Conservation (phyloP, 2,329 filamentous ascomycete genomes). For the Ceratocystis papillata region DNA sequence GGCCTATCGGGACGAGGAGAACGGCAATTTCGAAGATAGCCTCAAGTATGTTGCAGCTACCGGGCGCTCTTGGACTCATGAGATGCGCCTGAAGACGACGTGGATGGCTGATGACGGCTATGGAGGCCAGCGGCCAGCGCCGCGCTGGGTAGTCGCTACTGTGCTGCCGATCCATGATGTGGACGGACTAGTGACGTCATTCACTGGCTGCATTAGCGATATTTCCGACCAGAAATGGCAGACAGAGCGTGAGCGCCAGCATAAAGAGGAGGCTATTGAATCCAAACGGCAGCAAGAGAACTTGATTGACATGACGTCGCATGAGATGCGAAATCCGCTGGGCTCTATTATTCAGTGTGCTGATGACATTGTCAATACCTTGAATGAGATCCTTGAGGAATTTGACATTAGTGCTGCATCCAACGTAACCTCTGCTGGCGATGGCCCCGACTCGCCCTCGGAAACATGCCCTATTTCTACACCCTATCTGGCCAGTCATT, state of each 20-base stretch:
- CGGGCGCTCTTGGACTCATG: slow-evolving; percentile 37
- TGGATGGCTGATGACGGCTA: slow-evolving; percentile 39
- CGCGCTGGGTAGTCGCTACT: slow-evolving; percentile 41
- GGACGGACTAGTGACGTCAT: slow-evolving; percentile 39
- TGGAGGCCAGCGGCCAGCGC: slow-evolving; percentile 36
- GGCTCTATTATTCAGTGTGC: slow-evolving; percentile 64
- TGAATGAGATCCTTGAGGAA: slow-evolving; percentile 33
- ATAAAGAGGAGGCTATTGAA: slow-evolving; percentile 47
- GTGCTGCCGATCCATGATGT: slow-evolving; percentile 41
- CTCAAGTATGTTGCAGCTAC: slow-evolving; percentile 34
- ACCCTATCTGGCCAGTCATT: neutral
- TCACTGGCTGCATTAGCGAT: slow-evolving; percentile 39
- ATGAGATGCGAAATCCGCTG: slow-evolving; percentile 64
- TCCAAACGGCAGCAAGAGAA: slow-evolving; percentile 62
- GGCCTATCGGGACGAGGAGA: slow-evolving; percentile 39
- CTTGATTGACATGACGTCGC: slow-evolving; percentile 66
- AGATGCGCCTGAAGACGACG: slow-evolving; percentile 40
- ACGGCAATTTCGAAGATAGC: slow-evolving; percentile 34
- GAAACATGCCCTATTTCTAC: slow-evolving; percentile 1
- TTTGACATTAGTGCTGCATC: slow-evolving; percentile 31
- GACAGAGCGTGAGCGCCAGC: slow-evolving; percentile 39
- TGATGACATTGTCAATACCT: slow-evolving; percentile 52
- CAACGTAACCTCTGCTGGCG: slow-evolving; percentile 13
- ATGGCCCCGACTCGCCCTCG: slow-evolving; percentile 21
- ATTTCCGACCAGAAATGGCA: slow-evolving; percentile 43